Evolutionary conservation across 768 basidiomycete species (phyloP).

Genomic region (Macrocybe gigantea): DNA sequence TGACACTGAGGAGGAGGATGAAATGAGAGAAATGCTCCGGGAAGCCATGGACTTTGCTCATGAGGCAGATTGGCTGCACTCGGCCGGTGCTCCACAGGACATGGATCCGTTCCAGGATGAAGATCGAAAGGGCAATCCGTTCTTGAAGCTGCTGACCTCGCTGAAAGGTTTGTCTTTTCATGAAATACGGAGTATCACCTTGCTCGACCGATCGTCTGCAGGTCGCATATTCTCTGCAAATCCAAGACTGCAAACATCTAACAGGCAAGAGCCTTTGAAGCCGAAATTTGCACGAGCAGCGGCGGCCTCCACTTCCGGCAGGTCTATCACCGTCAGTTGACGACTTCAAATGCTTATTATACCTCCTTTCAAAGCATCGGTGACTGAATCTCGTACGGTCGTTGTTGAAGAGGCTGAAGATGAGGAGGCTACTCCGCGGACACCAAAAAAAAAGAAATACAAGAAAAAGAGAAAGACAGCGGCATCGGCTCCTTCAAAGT

Average conservation of each 20-base stretch:
- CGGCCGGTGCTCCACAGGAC: conserved; percentile 27
- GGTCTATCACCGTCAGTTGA: background rate
- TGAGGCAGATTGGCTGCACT: conserved; percentile 56
- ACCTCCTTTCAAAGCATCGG: conserved; percentile 1
- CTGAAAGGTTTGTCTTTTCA: conserved; percentile 48
- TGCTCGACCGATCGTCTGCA: conserved; percentile 15
- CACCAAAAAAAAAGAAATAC: conserved; percentile 58
- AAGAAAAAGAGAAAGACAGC: conserved; percentile 63
- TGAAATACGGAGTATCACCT: conserved; percentile 1
- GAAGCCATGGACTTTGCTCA: conserved; percentile 71
- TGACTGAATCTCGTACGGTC: conserved; percentile 30
- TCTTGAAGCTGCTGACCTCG: conserved; percentile 70
- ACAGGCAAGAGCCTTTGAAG: conserved; percentile 18
- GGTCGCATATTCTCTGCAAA: conserved; percentile 58
- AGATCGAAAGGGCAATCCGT: conserved; percentile 65
- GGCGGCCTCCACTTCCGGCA: background rate
- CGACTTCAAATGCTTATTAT: no score
- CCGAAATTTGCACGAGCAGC: conserved; percentile 4
- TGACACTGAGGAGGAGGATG: conserved; percentile 66
- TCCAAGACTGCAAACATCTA: conserved; percentile 31
- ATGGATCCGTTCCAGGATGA: conserved; percentile 43
- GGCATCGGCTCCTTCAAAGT: conserved; percentile 13
- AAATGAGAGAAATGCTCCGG: conserved; percentile 50
- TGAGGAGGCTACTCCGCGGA: conserved; percentile 41
- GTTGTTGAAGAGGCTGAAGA: conserved; percentile 75